Percentiles rank a stretch among this genome's conserved stretches.
These are phyloP conservation scores for Russula sp. DNA, from an alignment of 768 basidiomycete genomes.

Conservation along the genomic window DNA sequence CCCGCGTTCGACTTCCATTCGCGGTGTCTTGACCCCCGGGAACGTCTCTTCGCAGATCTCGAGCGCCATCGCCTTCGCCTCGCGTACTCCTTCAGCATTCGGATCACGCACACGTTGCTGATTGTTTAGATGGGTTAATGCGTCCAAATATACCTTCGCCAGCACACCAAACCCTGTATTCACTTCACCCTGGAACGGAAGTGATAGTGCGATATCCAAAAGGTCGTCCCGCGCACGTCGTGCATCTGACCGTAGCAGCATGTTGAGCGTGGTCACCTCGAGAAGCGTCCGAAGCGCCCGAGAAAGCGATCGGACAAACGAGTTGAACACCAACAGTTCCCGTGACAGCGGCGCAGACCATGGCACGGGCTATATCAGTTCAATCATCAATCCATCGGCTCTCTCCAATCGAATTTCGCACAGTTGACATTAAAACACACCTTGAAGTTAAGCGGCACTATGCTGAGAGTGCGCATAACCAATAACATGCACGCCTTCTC, in stretches of 20 bases:
- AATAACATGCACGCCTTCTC: conserved; percentile 92
- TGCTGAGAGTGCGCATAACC: conserved; percentile 94
- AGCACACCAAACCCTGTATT: conserved; percentile 98
- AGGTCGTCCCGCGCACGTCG: conserved; percentile 82
- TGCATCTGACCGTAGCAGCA: conserved; percentile 86
- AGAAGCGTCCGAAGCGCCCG: conserved; percentile 84
- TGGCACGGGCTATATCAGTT: conserved; percentile 55
- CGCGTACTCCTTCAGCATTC: conserved; percentile 68
- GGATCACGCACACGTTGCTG: conserved; percentile 69
- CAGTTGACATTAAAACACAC: conserved; percentile 36
- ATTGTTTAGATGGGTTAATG: conserved; percentile 81
- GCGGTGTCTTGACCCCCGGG: conserved; percentile 81
- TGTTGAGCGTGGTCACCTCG: conserved; percentile 88
- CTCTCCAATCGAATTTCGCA: conserved; percentile 3
- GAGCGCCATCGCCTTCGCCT: conserved; percentile 81
- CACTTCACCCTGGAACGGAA: conserved; percentile 93
- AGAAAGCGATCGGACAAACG: conserved; percentile 87
- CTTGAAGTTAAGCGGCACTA: conserved; percentile 92
- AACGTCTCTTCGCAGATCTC: conserved; percentile 93
- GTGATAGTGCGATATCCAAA: conserved; percentile 83
- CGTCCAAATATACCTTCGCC: conserved; percentile 93
- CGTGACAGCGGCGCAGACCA: conserved; percentile 97
- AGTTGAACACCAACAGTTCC: conserved; percentile 96
- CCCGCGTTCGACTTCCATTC: conserved; percentile 87
- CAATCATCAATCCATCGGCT: background rate